Evolutionary conservation across 306 rosid genomes (phyloP).

Genomic region (Acacia melanoxylon): DNA sequence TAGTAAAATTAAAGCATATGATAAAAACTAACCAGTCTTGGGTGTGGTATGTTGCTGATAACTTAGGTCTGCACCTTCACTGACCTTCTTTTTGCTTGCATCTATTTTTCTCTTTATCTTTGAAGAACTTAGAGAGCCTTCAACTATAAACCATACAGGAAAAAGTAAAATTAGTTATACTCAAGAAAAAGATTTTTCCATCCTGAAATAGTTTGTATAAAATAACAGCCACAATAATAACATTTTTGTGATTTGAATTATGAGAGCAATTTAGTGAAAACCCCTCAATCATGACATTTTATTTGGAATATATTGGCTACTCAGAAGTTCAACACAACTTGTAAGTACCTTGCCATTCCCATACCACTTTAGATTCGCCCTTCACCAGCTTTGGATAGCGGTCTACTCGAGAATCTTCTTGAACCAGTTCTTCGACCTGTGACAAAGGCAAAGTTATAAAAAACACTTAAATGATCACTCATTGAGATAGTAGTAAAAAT

Average conservation of each 20-base stretch:
- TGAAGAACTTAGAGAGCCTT: conserved; percentile 83
- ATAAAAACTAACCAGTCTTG: conserved; percentile 51
- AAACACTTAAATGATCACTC: neutral
- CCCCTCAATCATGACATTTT: neutral
- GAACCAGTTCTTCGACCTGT: conserved; percentile 92
- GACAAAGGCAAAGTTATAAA: conserved; percentile 21
- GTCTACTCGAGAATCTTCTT: conserved; percentile 87
- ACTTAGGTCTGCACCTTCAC: conserved; percentile 25
- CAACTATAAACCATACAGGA: conserved; percentile 50
- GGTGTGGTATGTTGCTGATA: conserved; percentile 28
- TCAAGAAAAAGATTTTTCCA: neutral
- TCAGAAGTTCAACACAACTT: neutral
- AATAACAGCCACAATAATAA: conserved; percentile 6
- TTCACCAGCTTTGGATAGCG: conserved; percentile 84
- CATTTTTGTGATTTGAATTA: neutral
- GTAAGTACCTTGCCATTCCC: conserved; percentile 85
- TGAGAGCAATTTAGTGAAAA: neutral
- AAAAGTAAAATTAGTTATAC: neutral
- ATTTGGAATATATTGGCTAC: conserved; percentile 7
- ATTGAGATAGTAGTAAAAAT: conserved; percentile 9
- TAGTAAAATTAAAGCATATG: conserved; percentile 6
- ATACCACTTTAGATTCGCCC: conserved; percentile 89
- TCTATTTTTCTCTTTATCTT: conserved; percentile 49
- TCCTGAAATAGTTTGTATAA: neutral
- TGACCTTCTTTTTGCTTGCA: conserved; percentile 42